Evolutionary conservation across 495 filamentous ascomycete species (phyloP).

Genomic region (Thermothielavioides terrestris): DNA sequence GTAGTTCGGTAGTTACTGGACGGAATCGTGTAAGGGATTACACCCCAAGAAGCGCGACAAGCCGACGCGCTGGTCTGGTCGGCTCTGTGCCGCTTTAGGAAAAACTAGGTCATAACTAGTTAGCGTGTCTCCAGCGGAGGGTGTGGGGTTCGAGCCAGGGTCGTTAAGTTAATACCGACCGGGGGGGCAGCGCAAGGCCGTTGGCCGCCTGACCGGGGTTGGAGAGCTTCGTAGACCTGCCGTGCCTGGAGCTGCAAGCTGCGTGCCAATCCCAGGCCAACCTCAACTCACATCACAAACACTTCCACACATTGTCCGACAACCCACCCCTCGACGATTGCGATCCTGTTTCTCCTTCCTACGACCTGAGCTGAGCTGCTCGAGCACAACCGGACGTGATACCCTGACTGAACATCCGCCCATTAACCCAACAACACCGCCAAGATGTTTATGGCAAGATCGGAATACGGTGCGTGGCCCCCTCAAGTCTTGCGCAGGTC

Average conservation of each 20-base stretch:
- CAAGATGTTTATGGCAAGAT: slow-evolving; percentile 99
- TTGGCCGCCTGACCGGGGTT: slow-evolving; percentile 14
- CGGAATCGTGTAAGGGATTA: too few relatives aligned
- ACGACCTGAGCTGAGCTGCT: background rate
- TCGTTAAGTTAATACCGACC: too few relatives aligned
- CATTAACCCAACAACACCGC: slow-evolving; percentile 25
- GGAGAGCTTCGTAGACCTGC: slow-evolving; percentile 25
- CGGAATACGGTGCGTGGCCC: slow-evolving; percentile 85
- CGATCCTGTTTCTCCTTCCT: slow-evolving; percentile 1
- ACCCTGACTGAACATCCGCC: slow-evolving; percentile 8
- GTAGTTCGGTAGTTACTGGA: too few relatives aligned
- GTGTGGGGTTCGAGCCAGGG: slow-evolving; percentile 1
- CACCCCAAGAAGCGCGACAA: slow-evolving; percentile 10
- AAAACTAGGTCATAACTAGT: too few relatives aligned
- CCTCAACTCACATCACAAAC: slow-evolving; percentile 9
- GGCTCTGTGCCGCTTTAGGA: background rate
- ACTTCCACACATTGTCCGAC: background rate
- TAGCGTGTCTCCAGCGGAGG: background rate
- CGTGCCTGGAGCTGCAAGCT: slow-evolving; percentile 33
- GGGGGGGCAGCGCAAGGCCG: slow-evolving; percentile 9
- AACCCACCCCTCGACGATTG: slow-evolving; percentile 13
- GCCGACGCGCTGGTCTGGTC: background rate
- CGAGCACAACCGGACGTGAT: slow-evolving; percentile 9
- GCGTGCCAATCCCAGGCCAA: slow-evolving; percentile 19
- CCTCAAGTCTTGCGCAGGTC: too few relatives aligned